These are phyloP conservation scores for Eucalyptus erythrocorys DNA, from an alignment of 345 rosid species.

Conservation along the genomic window DNA sequence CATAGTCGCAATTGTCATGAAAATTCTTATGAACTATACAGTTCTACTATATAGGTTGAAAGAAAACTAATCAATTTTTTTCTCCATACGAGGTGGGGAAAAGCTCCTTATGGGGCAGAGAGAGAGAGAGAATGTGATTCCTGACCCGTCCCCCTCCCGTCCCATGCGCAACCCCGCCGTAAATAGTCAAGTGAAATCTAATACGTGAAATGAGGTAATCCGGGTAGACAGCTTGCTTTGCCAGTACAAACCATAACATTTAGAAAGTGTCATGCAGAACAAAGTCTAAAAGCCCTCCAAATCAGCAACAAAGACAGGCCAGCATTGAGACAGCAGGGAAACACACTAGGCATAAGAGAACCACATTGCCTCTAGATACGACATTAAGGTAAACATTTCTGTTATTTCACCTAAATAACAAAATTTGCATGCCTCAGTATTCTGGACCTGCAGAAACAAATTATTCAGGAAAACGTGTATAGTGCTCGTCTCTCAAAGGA, in stretches of 20 bases:
- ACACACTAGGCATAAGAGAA: neutral
- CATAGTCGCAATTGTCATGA: neutral
- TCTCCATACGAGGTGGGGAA: neutral
- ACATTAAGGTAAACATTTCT: neutral
- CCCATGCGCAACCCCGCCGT: neutral
- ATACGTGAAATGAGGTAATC: neutral
- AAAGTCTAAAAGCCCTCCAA: neutral
- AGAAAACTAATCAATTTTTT: neutral
- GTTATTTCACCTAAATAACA: neutral
- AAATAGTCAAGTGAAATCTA: neutral
- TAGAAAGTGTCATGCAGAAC: neutral
- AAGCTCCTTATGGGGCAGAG: neutral
- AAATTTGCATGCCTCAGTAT: neutral
- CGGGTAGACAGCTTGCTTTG: neutral
- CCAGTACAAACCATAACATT: neutral
- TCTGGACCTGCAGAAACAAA: neutral
- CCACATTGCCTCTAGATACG: neutral
- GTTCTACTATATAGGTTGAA: neutral
- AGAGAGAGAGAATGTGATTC: neutral
- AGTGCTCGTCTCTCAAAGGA: neutral
- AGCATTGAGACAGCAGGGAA: neutral
- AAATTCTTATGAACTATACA: neutral
- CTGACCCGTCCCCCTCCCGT: neutral
- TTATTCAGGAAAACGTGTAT: neutral
- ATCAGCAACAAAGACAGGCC: neutral